These are phyloP conservation scores for Wilcoxina mikolae DNA, from an alignment of 495 filamentous ascomycete genomes.

Conservation along the genomic window DNA sequence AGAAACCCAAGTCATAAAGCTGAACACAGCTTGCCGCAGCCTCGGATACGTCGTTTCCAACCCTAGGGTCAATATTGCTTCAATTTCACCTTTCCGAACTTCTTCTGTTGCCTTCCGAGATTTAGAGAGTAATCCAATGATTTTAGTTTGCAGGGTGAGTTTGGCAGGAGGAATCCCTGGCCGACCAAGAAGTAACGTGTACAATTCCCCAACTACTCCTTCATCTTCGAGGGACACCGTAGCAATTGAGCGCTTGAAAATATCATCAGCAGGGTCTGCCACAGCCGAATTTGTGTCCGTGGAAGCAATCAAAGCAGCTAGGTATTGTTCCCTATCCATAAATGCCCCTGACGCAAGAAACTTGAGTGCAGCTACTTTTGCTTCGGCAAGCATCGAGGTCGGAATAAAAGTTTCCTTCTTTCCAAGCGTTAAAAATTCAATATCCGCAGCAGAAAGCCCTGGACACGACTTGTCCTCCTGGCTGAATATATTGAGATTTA, in stretches of 20 bases:
- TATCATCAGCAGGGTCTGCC: conserved; percentile 64
- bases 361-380: conserved; percentile 49
- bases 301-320: conserved; percentile 70
- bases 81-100: conserved; percentile 46
- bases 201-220: conserved; percentile 47
- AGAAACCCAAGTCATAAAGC: conserved; percentile 76
- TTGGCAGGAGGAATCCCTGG: conserved; percentile 41
- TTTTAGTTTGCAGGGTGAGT: conserved; percentile 55
- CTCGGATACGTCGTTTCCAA: conserved; percentile 31
- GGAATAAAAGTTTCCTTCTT: conserved; percentile 45
- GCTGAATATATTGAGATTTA: conserved; percentile 33
- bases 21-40: conserved; percentile 69
- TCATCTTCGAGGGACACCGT: conserved; percentile 55
- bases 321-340: conserved; percentile 57
- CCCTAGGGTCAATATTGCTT: conserved; percentile 53
- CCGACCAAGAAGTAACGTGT: conserved; percentile 50
- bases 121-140: conserved; percentile 60
- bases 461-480: conserved; percentile 39
- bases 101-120: conserved; percentile 48
- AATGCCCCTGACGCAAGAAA: conserved; percentile 79
- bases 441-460: conserved; percentile 55
- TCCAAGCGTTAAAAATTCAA: conserved; percentile 54
- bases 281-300: conserved; percentile 69
- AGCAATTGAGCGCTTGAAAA: conserved; percentile 56
- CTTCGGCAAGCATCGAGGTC: conserved; percentile 13